Evolutionary conservation across 306 rosid genomes (phyloP).

Genomic region (Carpinus viminea): DNA sequence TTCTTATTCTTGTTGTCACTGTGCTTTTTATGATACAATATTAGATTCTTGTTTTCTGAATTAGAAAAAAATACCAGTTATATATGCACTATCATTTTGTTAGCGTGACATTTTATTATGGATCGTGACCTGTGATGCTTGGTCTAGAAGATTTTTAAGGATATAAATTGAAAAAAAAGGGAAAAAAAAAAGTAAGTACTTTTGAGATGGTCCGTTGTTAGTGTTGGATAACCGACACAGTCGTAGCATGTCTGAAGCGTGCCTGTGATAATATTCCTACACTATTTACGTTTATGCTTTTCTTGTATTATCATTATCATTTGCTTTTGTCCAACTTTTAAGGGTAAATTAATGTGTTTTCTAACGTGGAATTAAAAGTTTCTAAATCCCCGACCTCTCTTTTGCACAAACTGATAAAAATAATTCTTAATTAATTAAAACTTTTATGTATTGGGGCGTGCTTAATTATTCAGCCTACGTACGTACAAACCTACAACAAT

Average conservation of each 20-base stretch:
- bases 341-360: not conserved
- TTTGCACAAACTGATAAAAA: conserved; percentile 32
- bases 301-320: not conserved
- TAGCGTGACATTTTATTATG: no score
- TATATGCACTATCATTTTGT: no score
- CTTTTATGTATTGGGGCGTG: not conserved
- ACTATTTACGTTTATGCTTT: not conserved
- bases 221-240: not conserved
- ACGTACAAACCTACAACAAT: conserved; percentile 19
- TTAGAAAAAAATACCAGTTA: no score
- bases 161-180: not conserved
- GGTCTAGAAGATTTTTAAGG: not conserved
- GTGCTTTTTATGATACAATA: no score
- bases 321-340: not conserved
- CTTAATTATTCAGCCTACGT: not conserved
- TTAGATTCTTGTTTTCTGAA: no score
- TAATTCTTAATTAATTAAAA: not conserved
- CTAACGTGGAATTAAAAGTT: conserved; percentile 27
- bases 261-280: not conserved
- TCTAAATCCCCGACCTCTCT: conserved; percentile 28
- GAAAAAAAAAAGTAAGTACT: not conserved
- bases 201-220: not conserved
- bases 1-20: no score
- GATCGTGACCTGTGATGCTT: not conserved
- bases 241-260: not conserved